Evolutionary conservation across 1,284 basidiomycete species (phyloP).

Genomic region (Gomphus bonarii): DNA sequence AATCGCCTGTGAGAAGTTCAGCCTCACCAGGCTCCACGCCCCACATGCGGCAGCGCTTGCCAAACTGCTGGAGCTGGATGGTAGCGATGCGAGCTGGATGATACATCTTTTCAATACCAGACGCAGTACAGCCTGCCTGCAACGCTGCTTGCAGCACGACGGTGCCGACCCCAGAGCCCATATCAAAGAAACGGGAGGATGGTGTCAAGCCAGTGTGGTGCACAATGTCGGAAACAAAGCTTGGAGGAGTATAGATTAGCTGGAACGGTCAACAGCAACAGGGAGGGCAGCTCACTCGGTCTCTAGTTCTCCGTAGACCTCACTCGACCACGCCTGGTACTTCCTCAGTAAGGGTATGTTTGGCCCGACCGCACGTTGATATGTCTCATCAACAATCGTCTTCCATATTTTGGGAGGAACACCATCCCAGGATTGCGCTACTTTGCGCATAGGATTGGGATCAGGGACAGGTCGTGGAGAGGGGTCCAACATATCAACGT

Average conservation of each 20-base stretch:
- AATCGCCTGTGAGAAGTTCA: constrained; percentile 64
- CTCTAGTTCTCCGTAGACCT: constrained; percentile 65
- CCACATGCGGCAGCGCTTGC: constrained; percentile 65
- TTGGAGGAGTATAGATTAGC: constrained; percentile 30
- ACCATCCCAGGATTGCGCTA: constrained; percentile 40
- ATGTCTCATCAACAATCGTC: constrained; percentile 68
- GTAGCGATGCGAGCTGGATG: constrained; percentile 55
- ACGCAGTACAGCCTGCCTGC: constrained; percentile 63
- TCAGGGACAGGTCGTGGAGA: constrained; percentile 25
- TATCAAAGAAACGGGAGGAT: constrained; percentile 57
- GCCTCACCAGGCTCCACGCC: constrained; percentile 55
- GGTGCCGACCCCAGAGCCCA: constrained; percentile 74
- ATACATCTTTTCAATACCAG: constrained; percentile 56
- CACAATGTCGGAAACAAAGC: constrained; percentile 56
- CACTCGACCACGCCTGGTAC: constrained; percentile 66
- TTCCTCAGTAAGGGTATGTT: constrained; percentile 50
- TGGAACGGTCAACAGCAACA: neutral
- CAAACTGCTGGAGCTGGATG: constrained; percentile 51
- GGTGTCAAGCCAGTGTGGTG: constrained; percentile 44
- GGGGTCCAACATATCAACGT: constrained; percentile 37
- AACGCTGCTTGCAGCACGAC: constrained; percentile 67
- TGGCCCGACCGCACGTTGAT: constrained; percentile 68
- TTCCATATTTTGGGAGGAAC: constrained; percentile 50
- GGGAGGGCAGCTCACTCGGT: constrained; percentile 6
- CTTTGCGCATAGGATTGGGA: constrained; percentile 39